Percentiles rank a stretch among this genome's conserved stretches.
phyloP scores from a whole-genome alignment of 192 early-diverging fungal species.

The Phycomyces nitens region DNA sequence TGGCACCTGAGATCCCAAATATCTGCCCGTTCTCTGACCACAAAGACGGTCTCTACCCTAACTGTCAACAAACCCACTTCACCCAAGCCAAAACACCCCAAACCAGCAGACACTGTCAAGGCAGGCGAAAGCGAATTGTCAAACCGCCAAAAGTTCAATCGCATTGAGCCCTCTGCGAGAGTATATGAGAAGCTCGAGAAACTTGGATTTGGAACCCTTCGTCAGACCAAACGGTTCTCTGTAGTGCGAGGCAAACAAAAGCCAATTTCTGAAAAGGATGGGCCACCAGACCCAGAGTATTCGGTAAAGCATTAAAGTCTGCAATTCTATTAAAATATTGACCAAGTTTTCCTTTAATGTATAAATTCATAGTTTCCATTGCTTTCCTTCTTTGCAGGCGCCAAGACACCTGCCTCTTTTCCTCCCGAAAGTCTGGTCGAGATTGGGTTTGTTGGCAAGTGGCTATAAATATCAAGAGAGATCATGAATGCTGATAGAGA shows the following conservation, averaged over 20 bases:
- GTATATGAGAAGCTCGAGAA: slow-evolving; percentile 27
- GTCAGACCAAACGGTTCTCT: slow-evolving; percentile 32
- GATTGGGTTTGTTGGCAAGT: slow-evolving; percentile 43
- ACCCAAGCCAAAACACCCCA: no score
- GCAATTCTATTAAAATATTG: background rate
- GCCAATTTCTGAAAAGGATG: slow-evolving; percentile 1
- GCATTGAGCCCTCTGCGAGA: slow-evolving; percentile 21
- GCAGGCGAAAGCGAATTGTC: slow-evolving; percentile 11
- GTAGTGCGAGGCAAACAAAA: slow-evolving; percentile 5
- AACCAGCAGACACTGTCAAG: no score
- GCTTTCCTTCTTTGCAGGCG: slow-evolving; percentile 42
- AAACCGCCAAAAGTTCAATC: slow-evolving; percentile 38
- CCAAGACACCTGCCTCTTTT: slow-evolving; percentile 36
- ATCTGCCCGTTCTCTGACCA: no score
- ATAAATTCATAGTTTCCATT: slow-evolving; percentile 29
- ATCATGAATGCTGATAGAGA: background rate
- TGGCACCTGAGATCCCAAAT: no score
- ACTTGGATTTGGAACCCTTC: slow-evolving; percentile 33
- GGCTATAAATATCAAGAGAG: no score
- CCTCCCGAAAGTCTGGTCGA: slow-evolving; percentile 32
- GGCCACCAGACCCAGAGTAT: slow-evolving; percentile 23
- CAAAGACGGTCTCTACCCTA: no score
- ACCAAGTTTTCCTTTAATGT: background rate
- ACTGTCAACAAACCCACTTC: no score
- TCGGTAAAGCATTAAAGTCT: slow-evolving; percentile 1